A percentile compares a stretch with the other conserved stretches of the same genome.
phyloP scores from a whole-genome alignment of 306 rosid species.

The Ceratonia siliqua region DNA sequence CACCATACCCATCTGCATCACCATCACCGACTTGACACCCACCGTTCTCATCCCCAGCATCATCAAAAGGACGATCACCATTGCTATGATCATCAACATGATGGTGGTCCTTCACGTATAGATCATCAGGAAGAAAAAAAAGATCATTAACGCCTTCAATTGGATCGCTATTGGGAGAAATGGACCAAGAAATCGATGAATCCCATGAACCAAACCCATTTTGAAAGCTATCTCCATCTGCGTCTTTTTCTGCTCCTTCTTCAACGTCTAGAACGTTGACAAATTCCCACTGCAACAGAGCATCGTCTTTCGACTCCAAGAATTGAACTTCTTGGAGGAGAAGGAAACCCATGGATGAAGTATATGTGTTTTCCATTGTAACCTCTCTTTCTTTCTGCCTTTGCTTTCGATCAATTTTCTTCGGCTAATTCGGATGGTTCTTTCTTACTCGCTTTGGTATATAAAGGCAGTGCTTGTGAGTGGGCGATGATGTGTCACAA shows the following conservation, averaged over 20 bases:
- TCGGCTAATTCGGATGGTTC: neutral
- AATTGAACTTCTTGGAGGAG: conserved; percentile 50
- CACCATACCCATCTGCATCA: too few species aligned
- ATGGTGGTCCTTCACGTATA: neutral
- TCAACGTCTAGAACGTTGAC: conserved; percentile 38
- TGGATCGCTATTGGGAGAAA: conserved; percentile 9
- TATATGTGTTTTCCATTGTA: conserved; percentile 46
- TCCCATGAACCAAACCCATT: conserved; percentile 27
- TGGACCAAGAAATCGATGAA: conserved; percentile 26
- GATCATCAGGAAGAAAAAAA: conserved; percentile 21
- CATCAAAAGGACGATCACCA: neutral
- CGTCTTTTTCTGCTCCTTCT: neutral
- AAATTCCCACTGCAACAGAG: conserved; percentile 59
- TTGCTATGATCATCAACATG: neutral
- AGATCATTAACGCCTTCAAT: conserved; percentile 18
- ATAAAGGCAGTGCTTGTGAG: conserved; percentile 20
- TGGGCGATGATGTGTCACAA: conserved; percentile 22
- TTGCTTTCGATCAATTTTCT: neutral
- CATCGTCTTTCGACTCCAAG: conserved; percentile 41
- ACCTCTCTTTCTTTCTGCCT: neutral
- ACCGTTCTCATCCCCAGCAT: neutral
- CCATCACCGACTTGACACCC: neutral
- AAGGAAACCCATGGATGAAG: conserved; percentile 43
- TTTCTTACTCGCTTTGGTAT: neutral
- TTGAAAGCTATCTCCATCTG: neutral